phyloP scores from a whole-genome alignment of 169 alveolate genomes.

The Cyclospora cayetanensis region DNA sequence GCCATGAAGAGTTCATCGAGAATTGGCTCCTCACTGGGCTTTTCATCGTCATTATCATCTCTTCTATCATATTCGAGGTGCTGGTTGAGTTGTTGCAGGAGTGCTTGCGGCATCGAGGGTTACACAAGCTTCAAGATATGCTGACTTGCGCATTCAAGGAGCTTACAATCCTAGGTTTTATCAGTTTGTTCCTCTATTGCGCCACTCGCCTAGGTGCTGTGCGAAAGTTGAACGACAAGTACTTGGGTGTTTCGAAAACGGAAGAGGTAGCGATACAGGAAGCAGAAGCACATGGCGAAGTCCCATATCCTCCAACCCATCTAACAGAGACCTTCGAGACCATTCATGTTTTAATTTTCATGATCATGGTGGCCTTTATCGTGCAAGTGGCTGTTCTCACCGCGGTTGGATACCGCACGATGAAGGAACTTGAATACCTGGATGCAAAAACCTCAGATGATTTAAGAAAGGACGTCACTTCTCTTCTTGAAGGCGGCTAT shows the following conservation, averaged over 20 bases:
- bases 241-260: conserved; percentile 65
- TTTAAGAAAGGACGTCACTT: neutral
- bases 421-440: neutral
- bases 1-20: conserved; percentile 36
- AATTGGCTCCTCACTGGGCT: conserved; percentile 58
- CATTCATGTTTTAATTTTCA: conserved; percentile 64
- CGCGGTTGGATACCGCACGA: conserved; percentile 52
- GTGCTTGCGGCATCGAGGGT: conserved; percentile 13
- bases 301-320: conserved; percentile 69
- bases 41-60: conserved; percentile 18
- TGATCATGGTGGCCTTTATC: conserved; percentile 62
- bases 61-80: conserved; percentile 40
- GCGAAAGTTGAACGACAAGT: conserved; percentile 69
- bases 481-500: neutral
- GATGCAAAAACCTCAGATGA: conserved; percentile 44
- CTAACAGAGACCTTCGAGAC: conserved; percentile 70
- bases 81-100: conserved; percentile 17
- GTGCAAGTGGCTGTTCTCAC: conserved; percentile 38
- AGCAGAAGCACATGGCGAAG: conserved; percentile 56
- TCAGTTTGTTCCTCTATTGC: conserved; percentile 46
- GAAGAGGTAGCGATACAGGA: conserved; percentile 69
- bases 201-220: conserved; percentile 15
- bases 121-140: conserved; percentile 27
- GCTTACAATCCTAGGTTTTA: conserved; percentile 73
- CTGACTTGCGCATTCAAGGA: conserved; percentile 64